These are phyloP conservation scores for Cercospora canescens DNA, from an alignment of 2,329 filamentous ascomycete species.

Conservation along the genomic window DNA sequence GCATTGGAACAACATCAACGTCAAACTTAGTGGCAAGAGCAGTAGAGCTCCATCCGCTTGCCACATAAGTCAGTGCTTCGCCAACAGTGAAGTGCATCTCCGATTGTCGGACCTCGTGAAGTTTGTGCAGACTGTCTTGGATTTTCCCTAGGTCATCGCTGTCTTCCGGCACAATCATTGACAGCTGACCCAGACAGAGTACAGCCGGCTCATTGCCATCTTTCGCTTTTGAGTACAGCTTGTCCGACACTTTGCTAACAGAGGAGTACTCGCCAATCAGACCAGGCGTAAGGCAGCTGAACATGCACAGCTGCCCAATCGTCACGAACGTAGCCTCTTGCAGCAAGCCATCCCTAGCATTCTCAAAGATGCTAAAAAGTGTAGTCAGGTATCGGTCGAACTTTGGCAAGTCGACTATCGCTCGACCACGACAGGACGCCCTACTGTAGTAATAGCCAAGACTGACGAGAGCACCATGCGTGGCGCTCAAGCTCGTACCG, in stretches of 20 bases:
- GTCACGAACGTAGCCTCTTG: slow-evolving; percentile 59
- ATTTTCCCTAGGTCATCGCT: slow-evolving; percentile 54
- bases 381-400: slow-evolving; percentile 44
- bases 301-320: slow-evolving; percentile 63
- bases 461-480: slow-evolving; percentile 62
- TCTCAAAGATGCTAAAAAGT: slow-evolving; percentile 54
- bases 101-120: slow-evolving; percentile 81
- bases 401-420: not conserved
- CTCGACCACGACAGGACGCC: slow-evolving; percentile 49
- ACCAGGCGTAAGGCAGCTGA: slow-evolving; percentile 53
- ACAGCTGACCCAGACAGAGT: slow-evolving; percentile 73
- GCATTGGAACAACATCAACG: slow-evolving; percentile 56
- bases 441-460: slow-evolving; percentile 61
- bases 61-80: slow-evolving; percentile 77
- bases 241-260: slow-evolving; percentile 53
- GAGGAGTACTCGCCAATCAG: slow-evolving; percentile 30
- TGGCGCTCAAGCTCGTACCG: slow-evolving; percentile 59
- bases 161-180: slow-evolving; percentile 59
- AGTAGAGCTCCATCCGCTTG: slow-evolving; percentile 80
- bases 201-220: slow-evolving; percentile 82
- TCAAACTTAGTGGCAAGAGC: slow-evolving; percentile 74
- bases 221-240: slow-evolving; percentile 69
- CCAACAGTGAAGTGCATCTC: slow-evolving; percentile 91
- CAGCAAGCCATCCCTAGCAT: slow-evolving; percentile 56
- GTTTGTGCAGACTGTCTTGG: slow-evolving; percentile 66